Conservation (phyloP, 257 asterid genomes). For the Petrea volubilis region DNA sequence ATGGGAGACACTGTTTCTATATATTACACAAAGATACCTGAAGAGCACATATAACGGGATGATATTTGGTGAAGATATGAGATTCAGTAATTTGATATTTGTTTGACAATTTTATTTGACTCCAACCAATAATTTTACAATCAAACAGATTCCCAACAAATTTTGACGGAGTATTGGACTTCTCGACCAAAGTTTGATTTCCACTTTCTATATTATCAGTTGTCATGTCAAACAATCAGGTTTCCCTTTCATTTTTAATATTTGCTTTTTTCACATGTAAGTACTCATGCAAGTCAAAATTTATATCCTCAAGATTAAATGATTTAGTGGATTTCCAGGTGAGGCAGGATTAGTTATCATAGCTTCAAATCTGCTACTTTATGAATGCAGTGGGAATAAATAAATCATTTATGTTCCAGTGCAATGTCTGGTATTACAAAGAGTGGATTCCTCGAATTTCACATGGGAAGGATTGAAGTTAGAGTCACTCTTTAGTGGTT, state of each 20-base stretch:
- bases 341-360: too few species aligned
- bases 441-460: background rate
- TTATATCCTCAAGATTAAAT: background rate
- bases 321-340: too few species aligned
- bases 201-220: background rate
- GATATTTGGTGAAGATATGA: background rate
- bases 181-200: background rate
- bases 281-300: background rate
- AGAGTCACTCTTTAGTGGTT: background rate
- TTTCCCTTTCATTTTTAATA: background rate
- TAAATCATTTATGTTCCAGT: background rate
- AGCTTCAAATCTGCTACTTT: too few species aligned
- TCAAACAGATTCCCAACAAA: background rate
- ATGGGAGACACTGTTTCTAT: background rate
- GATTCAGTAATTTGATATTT: background rate
- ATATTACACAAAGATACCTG: background rate
- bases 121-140: too few species aligned
- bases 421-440: background rate
- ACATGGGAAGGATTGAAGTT: background rate
- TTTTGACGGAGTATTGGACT: background rate
- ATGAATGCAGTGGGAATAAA: background rate
- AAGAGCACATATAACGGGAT: background rate
- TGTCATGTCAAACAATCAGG: background rate
- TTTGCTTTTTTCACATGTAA: background rate
- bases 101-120: background rate